Percentiles rank a stretch among this genome's conserved stretches.
phyloP scores from a whole-genome alignment of 2,329 filamentous ascomycete genomes.

The Fusarium mundagurra region DNA sequence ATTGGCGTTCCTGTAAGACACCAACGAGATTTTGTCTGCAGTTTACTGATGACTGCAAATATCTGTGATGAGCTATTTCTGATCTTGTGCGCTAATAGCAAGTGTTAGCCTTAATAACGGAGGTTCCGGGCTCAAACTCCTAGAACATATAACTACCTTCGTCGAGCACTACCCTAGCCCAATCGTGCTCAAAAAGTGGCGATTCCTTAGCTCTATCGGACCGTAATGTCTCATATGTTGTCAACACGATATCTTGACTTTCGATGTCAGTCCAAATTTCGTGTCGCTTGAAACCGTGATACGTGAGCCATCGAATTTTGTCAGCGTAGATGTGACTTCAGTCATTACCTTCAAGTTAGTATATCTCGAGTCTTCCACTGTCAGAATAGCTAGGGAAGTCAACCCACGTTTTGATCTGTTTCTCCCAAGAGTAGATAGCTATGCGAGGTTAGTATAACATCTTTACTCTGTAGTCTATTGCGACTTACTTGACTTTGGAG shows the following conservation, averaged over 20 bases:
- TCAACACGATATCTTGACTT: background rate
- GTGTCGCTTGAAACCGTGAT: background rate
- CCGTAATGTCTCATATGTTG: background rate
- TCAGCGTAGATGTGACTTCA: background rate
- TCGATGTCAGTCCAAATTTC: background rate
- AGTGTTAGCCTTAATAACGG: background rate
- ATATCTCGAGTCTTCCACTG: background rate
- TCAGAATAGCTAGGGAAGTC: background rate
- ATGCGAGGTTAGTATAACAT: background rate
- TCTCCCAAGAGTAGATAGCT: background rate
- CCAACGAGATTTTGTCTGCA: background rate
- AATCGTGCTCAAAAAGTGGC: background rate
- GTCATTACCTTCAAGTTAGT: background rate
- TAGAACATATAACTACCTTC: background rate
- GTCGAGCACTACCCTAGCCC: background rate
- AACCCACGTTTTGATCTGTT: background rate
- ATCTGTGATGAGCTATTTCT: background rate
- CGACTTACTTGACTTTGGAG: background rate
- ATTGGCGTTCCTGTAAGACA: conserved; percentile 10
- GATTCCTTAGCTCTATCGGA: background rate
- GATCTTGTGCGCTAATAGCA: background rate
- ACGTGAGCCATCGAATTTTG: background rate
- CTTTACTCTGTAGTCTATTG: background rate
- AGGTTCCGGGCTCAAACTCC: background rate
- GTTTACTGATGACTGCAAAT: background rate